Evolutionary conservation across 2,329 filamentous ascomycete genomes (phyloP).

Genomic region (Dactylellina haptotyla): DNA sequence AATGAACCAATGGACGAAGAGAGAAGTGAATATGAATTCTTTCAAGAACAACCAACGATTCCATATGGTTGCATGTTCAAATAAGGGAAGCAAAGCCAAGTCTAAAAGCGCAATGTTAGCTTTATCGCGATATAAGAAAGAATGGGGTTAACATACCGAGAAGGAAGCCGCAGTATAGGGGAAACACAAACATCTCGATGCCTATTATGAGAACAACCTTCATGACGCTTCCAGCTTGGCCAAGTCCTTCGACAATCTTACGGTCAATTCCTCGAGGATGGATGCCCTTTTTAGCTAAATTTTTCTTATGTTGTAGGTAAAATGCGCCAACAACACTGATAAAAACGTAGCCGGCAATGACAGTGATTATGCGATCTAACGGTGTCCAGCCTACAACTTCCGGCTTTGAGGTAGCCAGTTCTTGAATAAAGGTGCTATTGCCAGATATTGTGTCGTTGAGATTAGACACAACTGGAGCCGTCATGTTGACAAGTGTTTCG

Average conservation of each 20-base stretch:
- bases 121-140: background rate
- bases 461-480: background rate
- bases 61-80: slow-evolving; percentile 79
- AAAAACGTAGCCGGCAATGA: slow-evolving; percentile 81
- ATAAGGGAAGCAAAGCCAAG: slow-evolving; percentile 85
- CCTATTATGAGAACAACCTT: slow-evolving; percentile 98
- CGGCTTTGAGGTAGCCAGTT: background rate
- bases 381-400: slow-evolving; percentile 62
- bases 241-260: slow-evolving; percentile 80
- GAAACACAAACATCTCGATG: slow-evolving; percentile 98
- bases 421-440: slow-evolving; percentile 37
- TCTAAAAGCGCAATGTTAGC: slow-evolving; percentile 64
- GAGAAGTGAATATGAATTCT: slow-evolving; percentile 83
- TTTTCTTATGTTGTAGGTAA: slow-evolving; percentile 77
- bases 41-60: slow-evolving; percentile 82
- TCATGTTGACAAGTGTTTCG: slow-evolving; percentile 7
- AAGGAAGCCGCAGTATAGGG: slow-evolving; percentile 91
- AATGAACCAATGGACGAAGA: slow-evolving; percentile 98
- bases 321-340: slow-evolving; percentile 78
- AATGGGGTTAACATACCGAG: slow-evolving; percentile 63
- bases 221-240: slow-evolving; percentile 94
- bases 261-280: slow-evolving; percentile 73
- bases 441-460: slow-evolving; percentile 15
- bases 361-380: slow-evolving; percentile 73
- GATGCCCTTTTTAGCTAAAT: slow-evolving; percentile 61